Base-by-base conservation (phyloP, 495 filamentous ascomycete genomes). In the Astrothelium macrocarpum region DNA sequence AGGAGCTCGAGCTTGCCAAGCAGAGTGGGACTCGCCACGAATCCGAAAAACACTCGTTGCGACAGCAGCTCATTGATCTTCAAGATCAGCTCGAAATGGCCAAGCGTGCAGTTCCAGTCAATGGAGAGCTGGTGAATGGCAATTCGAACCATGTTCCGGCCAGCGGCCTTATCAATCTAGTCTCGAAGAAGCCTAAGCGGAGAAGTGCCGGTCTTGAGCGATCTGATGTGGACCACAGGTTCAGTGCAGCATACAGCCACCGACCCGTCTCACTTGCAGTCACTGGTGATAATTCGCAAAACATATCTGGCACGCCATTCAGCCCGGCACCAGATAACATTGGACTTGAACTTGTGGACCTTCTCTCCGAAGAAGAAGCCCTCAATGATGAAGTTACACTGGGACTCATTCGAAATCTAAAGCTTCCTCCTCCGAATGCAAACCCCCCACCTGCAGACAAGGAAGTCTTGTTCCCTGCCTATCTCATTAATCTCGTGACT, bases 401-500 rank as follows among this genome's bases (percentile, higher is more conserved):
- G 81, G 94, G 95, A 53, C 80, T 99, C 63, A 97, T 99, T 71
- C 85, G 87, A 71, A 97, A 97, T 70, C 82, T 99, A 32, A 96
- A 95, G 80, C 96, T 97, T 64, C 94, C 94, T 16, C 81, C 87
- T 5, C 91, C 93, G 7, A 85, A 85, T 64, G 86, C 87, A 12
- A 90, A 82, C 61, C 93, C 94, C 9, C 86, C 90, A 28, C 91
- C 93, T 10, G 91, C 89, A 29, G 95, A 97, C 77, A 99, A 99
- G 79, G 94, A 99, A 73, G 93, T 99, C 34, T 79, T 99, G 60
- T 99, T 97, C 83, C 95, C 94, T 25, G 91, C 94, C 1, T 99
- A 97, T 72, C 84, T 99, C 65, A 99, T 99, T 78, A 99, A 99
- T 75, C 84, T 99, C 32, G 94, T 99, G 56, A 99, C 94, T 16